These are phyloP conservation scores for Prunus campanulata DNA, from an alignment of 306 rosid genomes.

Conservation along the genomic window DNA sequence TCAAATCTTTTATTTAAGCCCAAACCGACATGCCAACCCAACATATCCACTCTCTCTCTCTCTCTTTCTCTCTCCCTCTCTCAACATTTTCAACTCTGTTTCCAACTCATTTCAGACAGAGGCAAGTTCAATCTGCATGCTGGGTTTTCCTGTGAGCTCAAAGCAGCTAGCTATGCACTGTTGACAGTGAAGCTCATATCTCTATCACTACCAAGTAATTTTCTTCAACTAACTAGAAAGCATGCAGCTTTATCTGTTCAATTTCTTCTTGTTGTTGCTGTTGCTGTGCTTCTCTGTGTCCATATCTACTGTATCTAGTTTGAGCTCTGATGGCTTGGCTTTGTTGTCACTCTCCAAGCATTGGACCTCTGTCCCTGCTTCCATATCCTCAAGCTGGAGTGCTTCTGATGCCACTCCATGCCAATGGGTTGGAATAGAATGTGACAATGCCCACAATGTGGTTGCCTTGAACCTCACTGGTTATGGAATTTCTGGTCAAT, in stretches of 20 bases:
- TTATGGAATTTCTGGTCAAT: slow-evolving; percentile 43
- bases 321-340: slow-evolving; percentile 62
- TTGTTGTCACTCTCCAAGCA: slow-evolving; percentile 45
- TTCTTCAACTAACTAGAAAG: neutral
- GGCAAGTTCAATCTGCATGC: neutral
- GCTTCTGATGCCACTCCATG: slow-evolving; percentile 67
- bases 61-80: neutral
- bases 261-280: slow-evolving; percentile 25
- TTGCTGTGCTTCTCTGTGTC: slow-evolving; percentile 33
- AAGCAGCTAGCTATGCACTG: neutral
- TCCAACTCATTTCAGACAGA: neutral
- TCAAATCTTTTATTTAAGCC: neutral
- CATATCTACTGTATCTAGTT: slow-evolving; percentile 24
- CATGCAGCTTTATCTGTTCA: slow-evolving; percentile 29
- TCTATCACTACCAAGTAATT: neutral
- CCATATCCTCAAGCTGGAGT: slow-evolving; percentile 54
- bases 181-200: no score
- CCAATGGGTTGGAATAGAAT: slow-evolving; percentile 65
- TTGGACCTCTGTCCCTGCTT: slow-evolving; percentile 48
- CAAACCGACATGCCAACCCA: neutral
- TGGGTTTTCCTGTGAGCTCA: neutral
- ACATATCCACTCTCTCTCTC: neutral
- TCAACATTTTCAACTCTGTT: neutral
- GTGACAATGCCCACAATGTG: slow-evolving; percentile 45
- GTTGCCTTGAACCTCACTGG: slow-evolving; percentile 50